Percentiles rank a stretch among this genome's conserved stretches.
Evolutionary conservation across 148 eudicot species (phyloP).

Genomic region (Rhododendron simsii): DNA sequence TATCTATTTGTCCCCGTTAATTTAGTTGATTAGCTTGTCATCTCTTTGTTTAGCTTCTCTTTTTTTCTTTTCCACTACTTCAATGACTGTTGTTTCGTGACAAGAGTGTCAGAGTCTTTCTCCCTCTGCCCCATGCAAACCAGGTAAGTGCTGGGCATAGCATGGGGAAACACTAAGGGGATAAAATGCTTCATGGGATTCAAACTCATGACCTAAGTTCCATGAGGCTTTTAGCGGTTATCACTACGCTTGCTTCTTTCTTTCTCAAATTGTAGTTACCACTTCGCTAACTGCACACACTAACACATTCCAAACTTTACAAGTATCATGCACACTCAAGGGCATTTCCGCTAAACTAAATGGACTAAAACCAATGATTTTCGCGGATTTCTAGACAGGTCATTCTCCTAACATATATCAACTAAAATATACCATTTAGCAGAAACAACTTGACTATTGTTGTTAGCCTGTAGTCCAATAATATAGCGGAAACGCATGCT

Average conservation of each 20-base stretch:
- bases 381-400: background rate
- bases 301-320: background rate
- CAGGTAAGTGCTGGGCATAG: background rate
- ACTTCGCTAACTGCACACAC: background rate
- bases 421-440: no score
- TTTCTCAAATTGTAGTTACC: background rate
- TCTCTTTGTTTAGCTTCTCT: background rate
- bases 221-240: background rate
- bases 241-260: background rate
- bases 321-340: background rate
- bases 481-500: background rate
- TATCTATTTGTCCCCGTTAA: background rate
- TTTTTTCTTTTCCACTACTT: background rate
- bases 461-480: background rate
- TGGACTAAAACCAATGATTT: no score
- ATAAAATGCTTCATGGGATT: background rate
- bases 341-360: no score
- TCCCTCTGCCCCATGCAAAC: background rate
- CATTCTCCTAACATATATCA: background rate
- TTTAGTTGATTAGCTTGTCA: background rate
- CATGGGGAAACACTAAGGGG: background rate
- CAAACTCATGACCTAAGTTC: background rate
- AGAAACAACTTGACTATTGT: background rate
- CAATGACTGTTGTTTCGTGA: background rate
- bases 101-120: background rate